phyloP scores from a whole-genome alignment of 1,284 basidiomycete genomes.

The Cryptococcus maquisensis region DNA sequence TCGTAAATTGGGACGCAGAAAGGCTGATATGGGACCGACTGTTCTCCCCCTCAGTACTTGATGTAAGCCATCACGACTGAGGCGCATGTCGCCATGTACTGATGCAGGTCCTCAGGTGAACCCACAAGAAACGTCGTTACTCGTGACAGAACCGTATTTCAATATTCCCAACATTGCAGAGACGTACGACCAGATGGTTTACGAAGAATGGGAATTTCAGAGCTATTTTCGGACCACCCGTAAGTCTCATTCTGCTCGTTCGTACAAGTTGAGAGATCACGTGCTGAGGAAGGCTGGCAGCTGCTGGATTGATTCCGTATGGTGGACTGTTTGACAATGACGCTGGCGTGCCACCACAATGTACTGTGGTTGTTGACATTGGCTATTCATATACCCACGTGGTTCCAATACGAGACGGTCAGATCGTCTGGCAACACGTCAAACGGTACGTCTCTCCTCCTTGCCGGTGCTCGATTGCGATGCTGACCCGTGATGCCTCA shows the following conservation, averaged over 20 bases:
- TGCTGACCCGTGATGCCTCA: conserved; percentile 37
- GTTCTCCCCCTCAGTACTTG: conserved; percentile 65
- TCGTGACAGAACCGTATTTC: conserved; percentile 91
- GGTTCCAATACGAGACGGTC: conserved; percentile 73
- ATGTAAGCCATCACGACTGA: conserved; percentile 53
- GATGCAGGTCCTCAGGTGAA: conserved; percentile 56
- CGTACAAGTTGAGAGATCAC: background rate
- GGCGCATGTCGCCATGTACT: background rate
- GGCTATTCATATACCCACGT: conserved; percentile 92
- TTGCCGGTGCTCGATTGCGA: background rate
- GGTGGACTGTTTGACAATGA: conserved; percentile 59
- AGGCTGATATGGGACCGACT: conserved; percentile 85
- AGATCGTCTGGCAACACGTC: conserved; percentile 70
- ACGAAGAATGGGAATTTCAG: conserved; percentile 91
- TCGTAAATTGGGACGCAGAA: conserved; percentile 87
- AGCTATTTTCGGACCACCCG: conserved; percentile 76
- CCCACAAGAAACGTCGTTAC: conserved; percentile 63
- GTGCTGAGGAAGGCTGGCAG: conserved; percentile 48
- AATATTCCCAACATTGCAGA: conserved; percentile 86
- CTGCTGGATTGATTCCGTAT: conserved; percentile 69
- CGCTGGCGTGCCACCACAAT: conserved; percentile 61
- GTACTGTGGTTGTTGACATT: conserved; percentile 75
- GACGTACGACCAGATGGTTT: conserved; percentile 87
- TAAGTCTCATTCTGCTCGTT: conserved; percentile 50
- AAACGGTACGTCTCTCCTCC: conserved; percentile 57